Percentiles rank a stretch among this genome's conserved stretches.
Conservation (phyloP, 495 filamentous ascomycete genomes). For the Aspergillus sclerotiicarbonarius region DNA sequence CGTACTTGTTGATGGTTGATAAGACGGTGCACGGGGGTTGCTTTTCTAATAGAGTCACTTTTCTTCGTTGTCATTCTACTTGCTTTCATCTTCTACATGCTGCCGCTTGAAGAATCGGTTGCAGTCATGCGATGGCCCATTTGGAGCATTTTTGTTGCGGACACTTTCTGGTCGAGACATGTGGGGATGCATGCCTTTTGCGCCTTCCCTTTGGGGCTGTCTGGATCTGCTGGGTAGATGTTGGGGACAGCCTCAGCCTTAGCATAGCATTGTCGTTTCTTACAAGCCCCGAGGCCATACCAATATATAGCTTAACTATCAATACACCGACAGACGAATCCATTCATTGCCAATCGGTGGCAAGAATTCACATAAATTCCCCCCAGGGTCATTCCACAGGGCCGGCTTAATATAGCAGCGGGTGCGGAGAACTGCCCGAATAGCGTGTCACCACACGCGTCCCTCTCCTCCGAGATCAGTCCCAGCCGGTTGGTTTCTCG, state of each 20-base stretch:
- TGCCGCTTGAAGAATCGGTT: neutral
- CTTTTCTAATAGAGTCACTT: neutral
- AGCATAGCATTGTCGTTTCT: neutral
- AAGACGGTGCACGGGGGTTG: neutral
- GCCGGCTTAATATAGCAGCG: neutral
- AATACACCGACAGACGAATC: neutral
- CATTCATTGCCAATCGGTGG: neutral
- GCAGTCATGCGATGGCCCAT: neutral
- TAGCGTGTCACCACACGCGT: slow-evolving; percentile 14
- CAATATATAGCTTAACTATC: neutral
- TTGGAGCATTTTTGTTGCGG: neutral
- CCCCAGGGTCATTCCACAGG: neutral
- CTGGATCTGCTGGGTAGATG: neutral
- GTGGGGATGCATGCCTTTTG: neutral
- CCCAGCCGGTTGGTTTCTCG: neutral
- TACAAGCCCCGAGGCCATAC: neutral
- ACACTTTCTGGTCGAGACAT: neutral
- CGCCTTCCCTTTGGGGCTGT: neutral
- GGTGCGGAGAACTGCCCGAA: slow-evolving; percentile 15
- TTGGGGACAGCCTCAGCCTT: neutral
- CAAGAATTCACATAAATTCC: neutral
- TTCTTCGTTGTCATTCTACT: neutral
- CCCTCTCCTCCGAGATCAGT: slow-evolving; percentile 1
- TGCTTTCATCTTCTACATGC: neutral
- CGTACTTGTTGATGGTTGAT: slow-evolving; percentile 5